These are phyloP conservation scores for Symbiodinium pilosum DNA, from an alignment of 73 alveolate genomes.

Conservation along the genomic window DNA sequence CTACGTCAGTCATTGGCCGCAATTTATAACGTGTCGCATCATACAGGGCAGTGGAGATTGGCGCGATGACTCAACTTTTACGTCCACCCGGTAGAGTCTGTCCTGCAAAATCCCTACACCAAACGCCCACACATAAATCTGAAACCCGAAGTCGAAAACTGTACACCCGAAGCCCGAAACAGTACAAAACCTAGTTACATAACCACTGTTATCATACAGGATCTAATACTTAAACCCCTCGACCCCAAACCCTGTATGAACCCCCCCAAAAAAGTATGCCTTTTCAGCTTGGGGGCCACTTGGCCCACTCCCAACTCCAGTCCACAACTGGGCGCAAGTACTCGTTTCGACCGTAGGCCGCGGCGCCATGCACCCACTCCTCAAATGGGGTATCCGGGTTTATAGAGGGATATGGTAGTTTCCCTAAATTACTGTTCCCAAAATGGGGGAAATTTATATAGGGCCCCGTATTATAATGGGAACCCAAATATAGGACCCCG, in stretches of 20 bases:
- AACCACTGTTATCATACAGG: background rate
- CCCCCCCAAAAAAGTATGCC: background rate
- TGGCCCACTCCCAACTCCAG: conserved; percentile 85
- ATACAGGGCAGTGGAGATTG: no score
- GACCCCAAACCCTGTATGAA: background rate
- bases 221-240: background rate
- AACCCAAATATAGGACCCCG: no score
- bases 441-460: no score
- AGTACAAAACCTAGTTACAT: background rate
- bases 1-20: no score
- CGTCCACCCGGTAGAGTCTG: no score
- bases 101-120: no score
- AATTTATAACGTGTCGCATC: no score
- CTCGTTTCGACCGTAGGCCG: conserved; percentile 40
- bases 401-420: no score
- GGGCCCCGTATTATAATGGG: no score
- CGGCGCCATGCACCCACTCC: conserved; percentile 92
- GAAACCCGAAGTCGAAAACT: background rate
- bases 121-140: no score
- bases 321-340: background rate
- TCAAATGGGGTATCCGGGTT: background rate
- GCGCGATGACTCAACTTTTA: no score
- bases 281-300: conserved; percentile 15
- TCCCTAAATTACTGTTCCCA: no score
- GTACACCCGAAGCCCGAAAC: background rate